A percentile compares a stretch with the other conserved stretches of the same genome.
Conservation (phyloP, 1,139 yeast genomes). For the Yamadazyma dendronema region DNA sequence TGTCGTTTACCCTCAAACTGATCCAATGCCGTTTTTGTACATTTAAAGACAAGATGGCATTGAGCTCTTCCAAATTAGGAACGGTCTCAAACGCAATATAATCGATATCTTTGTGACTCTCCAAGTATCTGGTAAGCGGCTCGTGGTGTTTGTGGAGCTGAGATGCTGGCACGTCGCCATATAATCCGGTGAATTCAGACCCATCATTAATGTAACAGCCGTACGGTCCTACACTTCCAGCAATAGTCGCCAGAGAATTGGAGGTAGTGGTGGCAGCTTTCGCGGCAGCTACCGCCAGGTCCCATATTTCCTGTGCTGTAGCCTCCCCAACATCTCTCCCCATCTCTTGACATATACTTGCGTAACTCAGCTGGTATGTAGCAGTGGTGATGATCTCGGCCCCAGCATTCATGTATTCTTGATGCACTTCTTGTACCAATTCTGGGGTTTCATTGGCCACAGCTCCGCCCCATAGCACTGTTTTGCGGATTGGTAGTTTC, state of each 20-base stretch:
- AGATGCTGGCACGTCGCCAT: slow-evolving; percentile 28
- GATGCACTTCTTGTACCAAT: slow-evolving; percentile 49
- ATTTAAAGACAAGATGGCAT: slow-evolving; percentile 22
- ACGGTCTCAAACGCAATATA: slow-evolving; percentile 65
- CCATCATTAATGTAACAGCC: slow-evolving; percentile 68
- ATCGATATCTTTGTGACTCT: slow-evolving; percentile 40
- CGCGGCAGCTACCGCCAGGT: slow-evolving; percentile 29
- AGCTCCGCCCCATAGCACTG: slow-evolving; percentile 58
- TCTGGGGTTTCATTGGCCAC: slow-evolving; percentile 49
- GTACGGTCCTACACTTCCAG: slow-evolving; percentile 70
- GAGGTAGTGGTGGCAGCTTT: too few relatives aligned
- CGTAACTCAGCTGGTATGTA: slow-evolving; percentile 60
- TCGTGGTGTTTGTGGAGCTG: slow-evolving; percentile 46
- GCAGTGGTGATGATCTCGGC: slow-evolving; percentile 57
- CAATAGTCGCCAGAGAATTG: too few relatives aligned
- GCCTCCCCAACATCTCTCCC: not conserved
- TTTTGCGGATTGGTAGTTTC: slow-evolving; percentile 11
- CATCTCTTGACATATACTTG: slow-evolving; percentile 19
- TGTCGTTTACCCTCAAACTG: slow-evolving; percentile 27
- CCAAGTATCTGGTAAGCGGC: slow-evolving; percentile 42
- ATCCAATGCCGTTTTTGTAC: slow-evolving; percentile 29
- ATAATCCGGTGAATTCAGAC: slow-evolving; percentile 66
- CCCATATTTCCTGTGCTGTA: slow-evolving; percentile 27
- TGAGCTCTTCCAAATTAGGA: slow-evolving; percentile 53
- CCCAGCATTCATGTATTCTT: slow-evolving; percentile 50